A percentile compares a stretch with the other conserved stretches of the same genome.
These are phyloP conservation scores for Tulasnella sp. DNA, from an alignment of 768 basidiomycete species.

Conservation along the genomic window DNA sequence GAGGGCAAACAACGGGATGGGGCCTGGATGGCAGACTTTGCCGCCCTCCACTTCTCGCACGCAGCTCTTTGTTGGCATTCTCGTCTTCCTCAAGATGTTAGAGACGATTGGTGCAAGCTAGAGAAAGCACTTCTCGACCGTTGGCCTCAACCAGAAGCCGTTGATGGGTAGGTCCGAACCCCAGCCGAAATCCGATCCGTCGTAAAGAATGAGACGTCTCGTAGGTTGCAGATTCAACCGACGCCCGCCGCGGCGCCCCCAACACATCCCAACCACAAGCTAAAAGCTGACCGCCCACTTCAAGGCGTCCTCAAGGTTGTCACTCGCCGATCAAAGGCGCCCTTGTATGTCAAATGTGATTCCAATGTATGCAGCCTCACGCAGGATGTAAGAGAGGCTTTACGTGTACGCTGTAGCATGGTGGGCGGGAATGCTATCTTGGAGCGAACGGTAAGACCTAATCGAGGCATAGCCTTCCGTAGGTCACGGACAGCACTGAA, in stretches of 20 bases:
- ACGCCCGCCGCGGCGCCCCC: neutral
- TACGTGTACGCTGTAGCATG: neutral
- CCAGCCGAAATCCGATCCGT: neutral
- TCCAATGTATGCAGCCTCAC: neutral
- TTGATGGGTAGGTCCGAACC: neutral
- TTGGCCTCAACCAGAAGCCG: neutral
- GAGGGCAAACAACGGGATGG: neutral
- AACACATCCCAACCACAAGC: neutral
- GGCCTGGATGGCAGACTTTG: neutral
- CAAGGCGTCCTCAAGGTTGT: neutral
- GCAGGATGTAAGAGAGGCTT: neutral
- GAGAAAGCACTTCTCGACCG: neutral
- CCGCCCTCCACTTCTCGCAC: neutral
- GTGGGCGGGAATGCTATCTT: neutral
- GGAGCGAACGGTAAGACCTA: neutral
- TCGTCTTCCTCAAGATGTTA: neutral
- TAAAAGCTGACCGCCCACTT: neutral
- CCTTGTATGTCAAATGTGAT: neutral
- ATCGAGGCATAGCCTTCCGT: neutral
- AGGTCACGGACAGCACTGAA: neutral
- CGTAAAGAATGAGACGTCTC: neutral
- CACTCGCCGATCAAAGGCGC: neutral
- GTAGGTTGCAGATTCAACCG: neutral
- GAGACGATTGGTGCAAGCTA: neutral
- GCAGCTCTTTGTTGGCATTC: neutral